Evolutionary conservation across 225 moss, liverwort and hornwort genomes (phyloP).

Genomic region (Polytrichum commune): DNA sequence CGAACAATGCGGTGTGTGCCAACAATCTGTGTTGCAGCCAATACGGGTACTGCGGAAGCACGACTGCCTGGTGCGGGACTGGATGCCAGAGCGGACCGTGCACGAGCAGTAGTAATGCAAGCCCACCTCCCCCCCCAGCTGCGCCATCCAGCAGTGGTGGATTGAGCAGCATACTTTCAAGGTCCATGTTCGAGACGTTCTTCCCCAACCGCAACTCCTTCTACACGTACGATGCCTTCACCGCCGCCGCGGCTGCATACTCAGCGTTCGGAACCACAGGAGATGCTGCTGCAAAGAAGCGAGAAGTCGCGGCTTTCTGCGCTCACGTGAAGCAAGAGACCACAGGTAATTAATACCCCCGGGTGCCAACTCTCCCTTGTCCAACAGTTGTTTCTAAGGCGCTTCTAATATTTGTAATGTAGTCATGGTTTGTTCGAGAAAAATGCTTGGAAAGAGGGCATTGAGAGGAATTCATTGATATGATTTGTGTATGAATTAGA

Average conservation of each 20-base stretch:
- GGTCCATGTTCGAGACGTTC: slow-evolving; percentile 47
- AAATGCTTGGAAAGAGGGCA: too few species aligned
- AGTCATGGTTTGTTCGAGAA: too few species aligned
- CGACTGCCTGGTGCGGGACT: slow-evolving; percentile 33
- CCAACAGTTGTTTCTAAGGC: too few species aligned
- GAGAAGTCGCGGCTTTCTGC: slow-evolving; percentile 85
- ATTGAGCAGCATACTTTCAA: slow-evolving; percentile 50
- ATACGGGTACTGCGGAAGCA: slow-evolving; percentile 42
- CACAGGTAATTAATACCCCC: slow-evolving; percentile 28
- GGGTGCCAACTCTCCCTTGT: too few species aligned
- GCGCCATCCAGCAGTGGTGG: slow-evolving; percentile 31
- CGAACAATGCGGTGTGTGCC: slow-evolving; percentile 15
- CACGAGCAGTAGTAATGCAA: slow-evolving; percentile 8
- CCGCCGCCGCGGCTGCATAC: slow-evolving; percentile 51
- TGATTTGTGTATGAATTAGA: too few species aligned
- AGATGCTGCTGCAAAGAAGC: neutral
- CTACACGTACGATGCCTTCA: slow-evolving; percentile 79
- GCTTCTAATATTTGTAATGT: too few species aligned
- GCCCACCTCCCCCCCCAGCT: slow-evolving; percentile 31
- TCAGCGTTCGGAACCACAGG: slow-evolving; percentile 54
- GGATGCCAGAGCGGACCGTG: slow-evolving; percentile 59
- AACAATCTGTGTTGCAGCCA: slow-evolving; percentile 47
- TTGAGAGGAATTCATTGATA: too few species aligned
- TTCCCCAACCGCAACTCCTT: slow-evolving; percentile 62
- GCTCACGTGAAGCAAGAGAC: slow-evolving; percentile 90